Percentiles rank a stretch among this genome's conserved stretches.
Evolutionary conservation across 1,284 basidiomycete species (phyloP).

Genomic region (Ceratobasidium sp.): DNA sequence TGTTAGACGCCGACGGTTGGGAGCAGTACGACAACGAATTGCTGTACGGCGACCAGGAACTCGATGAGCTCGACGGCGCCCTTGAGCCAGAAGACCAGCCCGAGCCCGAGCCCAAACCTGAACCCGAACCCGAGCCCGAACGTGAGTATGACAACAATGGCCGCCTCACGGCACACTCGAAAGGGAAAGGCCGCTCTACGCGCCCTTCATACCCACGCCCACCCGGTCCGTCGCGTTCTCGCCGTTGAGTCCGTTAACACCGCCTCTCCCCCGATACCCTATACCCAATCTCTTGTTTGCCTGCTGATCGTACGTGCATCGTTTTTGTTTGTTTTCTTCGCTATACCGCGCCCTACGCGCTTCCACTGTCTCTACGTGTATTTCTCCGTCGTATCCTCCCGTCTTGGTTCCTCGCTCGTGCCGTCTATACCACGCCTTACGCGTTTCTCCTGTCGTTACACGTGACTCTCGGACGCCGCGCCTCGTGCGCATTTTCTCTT

Average conservation of each 20-base stretch:
- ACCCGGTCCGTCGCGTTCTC: neutral
- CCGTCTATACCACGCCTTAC: neutral
- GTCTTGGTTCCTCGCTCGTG: neutral
- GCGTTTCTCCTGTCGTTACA: neutral
- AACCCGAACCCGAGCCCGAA: conserved; percentile 14
- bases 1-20: neutral
- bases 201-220: no score
- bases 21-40: conserved; percentile 2
- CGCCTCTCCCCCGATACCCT: neutral
- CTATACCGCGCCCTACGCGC: neutral
- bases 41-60: conserved; percentile 1
- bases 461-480: neutral
- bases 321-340: neutral
- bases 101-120: neutral
- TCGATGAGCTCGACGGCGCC: neutral
- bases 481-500: neutral
- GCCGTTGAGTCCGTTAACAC: neutral
- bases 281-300: no score
- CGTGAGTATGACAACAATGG: neutral
- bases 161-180: neutral
- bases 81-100: neutral
- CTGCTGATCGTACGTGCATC: neutral
- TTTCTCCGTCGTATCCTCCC: neutral
- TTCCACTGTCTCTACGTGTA: neutral
- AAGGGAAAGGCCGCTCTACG: neutral